Base-by-base conservation (phyloP, 2,329 filamentous ascomycete species). In the Pseudocercospora cruenta region DNA sequence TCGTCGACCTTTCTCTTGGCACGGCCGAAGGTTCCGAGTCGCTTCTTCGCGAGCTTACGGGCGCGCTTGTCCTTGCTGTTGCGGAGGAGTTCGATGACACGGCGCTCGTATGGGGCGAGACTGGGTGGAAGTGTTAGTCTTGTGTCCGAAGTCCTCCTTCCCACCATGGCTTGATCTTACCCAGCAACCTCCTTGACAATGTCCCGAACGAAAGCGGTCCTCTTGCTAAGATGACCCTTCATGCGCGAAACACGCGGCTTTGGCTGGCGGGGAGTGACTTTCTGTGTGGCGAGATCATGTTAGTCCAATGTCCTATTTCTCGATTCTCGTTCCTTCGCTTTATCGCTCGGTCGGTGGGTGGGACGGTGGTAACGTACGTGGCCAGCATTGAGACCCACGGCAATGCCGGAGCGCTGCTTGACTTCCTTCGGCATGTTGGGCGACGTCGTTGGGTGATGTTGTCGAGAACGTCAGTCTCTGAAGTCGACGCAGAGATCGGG, bases 1-100 rank as follows among this genome's bases (percentile, higher is more conserved):
- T 98, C 94, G 82, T 99, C 95, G 77, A 99, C 95, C 94, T 99
- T 99, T 83, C 88, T 90, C 94, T 99, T 99, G 81, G 94, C 94
- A 84, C 95, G 94, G 81, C 92, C 92, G 85, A 98, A 98, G 78
- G 95, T 98, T 82, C 95, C 95, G 87, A 99, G 94, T 84, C 94
- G 90, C 92, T 96, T 97, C 94, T 98, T 98, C 80, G 94, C 94
- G 80, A 97, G 92, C 91, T 97, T 97, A 78, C 94, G 90, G 80
- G 94, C 94, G 85, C 94, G 93, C 92, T 98, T 98, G 86, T 99
- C 95, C 88, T 96, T 96, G 87, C 88, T 91, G 91, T 99, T 99
- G 80, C 95, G 93, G 85, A 99, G 91, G 82, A 99, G 87, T 89
- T 99, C 95, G 82, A 99, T 96, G 78, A 99, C 92, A 81, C 95